A percentile compares a stretch with the other conserved stretches of the same genome.
phyloP scores from a whole-genome alignment of 768 basidiomycete species.

The Termitomyces sp. region DNA sequence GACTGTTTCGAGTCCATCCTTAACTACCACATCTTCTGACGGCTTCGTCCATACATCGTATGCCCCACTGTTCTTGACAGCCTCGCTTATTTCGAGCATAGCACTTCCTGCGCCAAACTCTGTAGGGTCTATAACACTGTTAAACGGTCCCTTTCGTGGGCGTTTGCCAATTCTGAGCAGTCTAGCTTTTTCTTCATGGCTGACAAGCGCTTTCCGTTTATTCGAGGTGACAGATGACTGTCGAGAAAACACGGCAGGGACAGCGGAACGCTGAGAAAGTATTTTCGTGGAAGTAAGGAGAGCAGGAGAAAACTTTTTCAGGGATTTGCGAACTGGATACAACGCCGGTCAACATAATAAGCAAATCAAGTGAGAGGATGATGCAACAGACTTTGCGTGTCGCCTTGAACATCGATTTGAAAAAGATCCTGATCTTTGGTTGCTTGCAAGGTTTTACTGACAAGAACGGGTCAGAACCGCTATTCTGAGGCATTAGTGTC shows the following conservation, averaged over 20 bases:
- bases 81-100: constrained; percentile 56
- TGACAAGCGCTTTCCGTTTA: constrained; percentile 44
- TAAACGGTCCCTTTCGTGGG: constrained; percentile 66
- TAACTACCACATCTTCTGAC: constrained; percentile 23
- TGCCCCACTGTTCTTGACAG: constrained; percentile 59
- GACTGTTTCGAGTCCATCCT: constrained; percentile 36
- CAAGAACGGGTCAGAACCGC: not conserved
- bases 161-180: constrained; percentile 74
- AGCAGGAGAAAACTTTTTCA: constrained; percentile 48
- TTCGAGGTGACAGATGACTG: constrained; percentile 20
- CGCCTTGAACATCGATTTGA: constrained; percentile 73
- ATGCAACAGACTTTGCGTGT: constrained; percentile 53
- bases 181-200: constrained; percentile 66
- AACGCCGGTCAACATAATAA: not conserved
- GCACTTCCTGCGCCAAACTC: constrained; percentile 65
- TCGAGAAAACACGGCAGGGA: constrained; percentile 78
- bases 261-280: constrained; percentile 78
- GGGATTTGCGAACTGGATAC: constrained; percentile 47
- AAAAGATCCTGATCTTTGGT: constrained; percentile 73
- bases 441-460: constrained; percentile 58
- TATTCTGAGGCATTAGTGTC: not conserved
- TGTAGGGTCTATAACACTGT: constrained; percentile 60
- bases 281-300: constrained; percentile 72
- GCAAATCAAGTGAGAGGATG: not conserved
- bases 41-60: constrained; percentile 58